These are phyloP conservation scores for Chrysanthemum lavandulifolium DNA, from an alignment of 129 eudicot genomes.

Conservation along the genomic window DNA sequence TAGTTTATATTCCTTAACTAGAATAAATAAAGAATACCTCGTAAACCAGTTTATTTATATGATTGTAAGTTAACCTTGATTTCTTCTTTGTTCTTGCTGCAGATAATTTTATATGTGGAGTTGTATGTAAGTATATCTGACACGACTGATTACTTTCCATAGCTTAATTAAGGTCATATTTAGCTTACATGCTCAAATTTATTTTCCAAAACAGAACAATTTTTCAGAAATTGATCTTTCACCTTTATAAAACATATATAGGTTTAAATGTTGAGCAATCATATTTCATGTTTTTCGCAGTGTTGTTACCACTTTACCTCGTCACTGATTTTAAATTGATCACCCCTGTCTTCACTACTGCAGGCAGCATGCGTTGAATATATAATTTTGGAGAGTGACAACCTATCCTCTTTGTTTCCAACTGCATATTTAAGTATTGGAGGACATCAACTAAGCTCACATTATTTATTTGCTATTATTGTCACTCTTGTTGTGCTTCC, in stretches of 20 bases:
- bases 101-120: conserved; percentile 78
- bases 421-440: conserved; percentile 59
- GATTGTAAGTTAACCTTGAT: background rate
- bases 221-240: no score
- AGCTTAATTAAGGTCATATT: background rate
- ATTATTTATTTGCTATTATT: conserved; percentile 56
- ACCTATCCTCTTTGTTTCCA: conserved; percentile 80
- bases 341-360: conserved; percentile 13
- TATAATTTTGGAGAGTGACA: conserved; percentile 90
- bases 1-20: background rate
- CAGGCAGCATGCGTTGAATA: conserved; percentile 89
- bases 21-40: background rate
- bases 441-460: conserved; percentile 46
- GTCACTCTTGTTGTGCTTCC: conserved; percentile 77
- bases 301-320: background rate
- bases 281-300: background rate
- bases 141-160: background rate
- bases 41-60: background rate
- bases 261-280: no score
- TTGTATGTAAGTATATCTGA: conserved; percentile 69
- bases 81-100: conserved; percentile 35
- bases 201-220: no score
- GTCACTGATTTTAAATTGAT: conserved; percentile 8
- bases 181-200: background rate
- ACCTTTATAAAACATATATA: no score